Conservation (phyloP, 495 filamentous ascomycete species). For the Penicillium maclennaniae region DNA sequence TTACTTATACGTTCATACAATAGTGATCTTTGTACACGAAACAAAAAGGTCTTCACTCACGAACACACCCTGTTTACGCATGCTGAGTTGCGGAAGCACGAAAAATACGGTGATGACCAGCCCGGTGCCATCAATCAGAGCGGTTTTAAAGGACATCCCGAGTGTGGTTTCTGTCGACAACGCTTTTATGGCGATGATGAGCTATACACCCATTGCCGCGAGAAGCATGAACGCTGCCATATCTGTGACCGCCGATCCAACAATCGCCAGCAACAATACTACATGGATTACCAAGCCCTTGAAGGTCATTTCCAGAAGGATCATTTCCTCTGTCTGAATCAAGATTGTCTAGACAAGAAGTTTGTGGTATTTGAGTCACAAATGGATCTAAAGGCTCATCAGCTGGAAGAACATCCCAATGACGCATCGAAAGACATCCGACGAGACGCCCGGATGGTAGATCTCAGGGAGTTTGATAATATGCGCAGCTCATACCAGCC, state of each 20-base stretch:
- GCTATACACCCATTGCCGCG: slow-evolving; percentile 85
- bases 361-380: slow-evolving; percentile 95
- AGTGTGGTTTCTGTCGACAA: slow-evolving; percentile 87
- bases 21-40: slow-evolving; percentile 82
- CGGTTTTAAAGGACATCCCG: slow-evolving; percentile 92
- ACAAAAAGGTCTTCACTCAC: slow-evolving; percentile 98
- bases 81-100: slow-evolving; percentile 78
- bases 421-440: slow-evolving; percentile 77
- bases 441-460: slow-evolving; percentile 79
- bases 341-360: slow-evolving; percentile 92
- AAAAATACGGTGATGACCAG: slow-evolving; percentile 85
- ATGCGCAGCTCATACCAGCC: slow-evolving; percentile 65
- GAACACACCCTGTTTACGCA: slow-evolving; percentile 91
- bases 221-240: slow-evolving; percentile 90
- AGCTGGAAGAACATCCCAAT: slow-evolving; percentile 71
- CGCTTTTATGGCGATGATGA: slow-evolving; percentile 97
- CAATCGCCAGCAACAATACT: slow-evolving; percentile 78
- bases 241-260: slow-evolving; percentile 77
- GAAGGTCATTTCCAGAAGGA: slow-evolving; percentile 82
- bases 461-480: slow-evolving; percentile 75
- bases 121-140: slow-evolving; percentile 90
- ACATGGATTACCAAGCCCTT: slow-evolving; percentile 76
- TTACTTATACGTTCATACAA: slow-evolving; percentile 1
- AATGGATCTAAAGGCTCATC: slow-evolving; percentile 88
- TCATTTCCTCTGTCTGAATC: slow-evolving; percentile 80